Conservation (phyloP, 129 eudicot genomes). For the Gnaphalium uliginosum region DNA sequence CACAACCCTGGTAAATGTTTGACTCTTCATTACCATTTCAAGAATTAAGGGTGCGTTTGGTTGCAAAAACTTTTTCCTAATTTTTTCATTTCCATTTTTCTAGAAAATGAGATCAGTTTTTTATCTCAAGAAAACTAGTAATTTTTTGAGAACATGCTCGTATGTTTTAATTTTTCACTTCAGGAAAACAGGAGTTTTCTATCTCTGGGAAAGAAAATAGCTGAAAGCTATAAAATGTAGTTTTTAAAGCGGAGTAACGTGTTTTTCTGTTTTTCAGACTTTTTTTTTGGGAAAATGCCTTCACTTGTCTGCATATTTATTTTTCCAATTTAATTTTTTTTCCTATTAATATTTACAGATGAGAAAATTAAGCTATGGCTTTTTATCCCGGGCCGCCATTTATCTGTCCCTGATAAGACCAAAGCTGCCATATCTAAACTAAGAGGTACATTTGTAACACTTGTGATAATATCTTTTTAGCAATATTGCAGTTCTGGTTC, state of each 20-base stretch:
- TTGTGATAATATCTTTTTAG: neutral
- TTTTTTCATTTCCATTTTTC: too few relatives aligned
- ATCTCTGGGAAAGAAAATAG: neutral
- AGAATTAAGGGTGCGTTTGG: neutral
- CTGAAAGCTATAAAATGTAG: neutral
- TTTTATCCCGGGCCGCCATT: constrained; percentile 88
- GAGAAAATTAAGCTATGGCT: constrained; percentile 99
- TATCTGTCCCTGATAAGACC: constrained; percentile 68
- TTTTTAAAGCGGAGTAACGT: neutral
- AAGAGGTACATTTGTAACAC: constrained; percentile 54
- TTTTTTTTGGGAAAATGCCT: neutral
- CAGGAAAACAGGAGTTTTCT: too few relatives aligned
- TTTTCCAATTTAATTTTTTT: constrained; percentile 1
- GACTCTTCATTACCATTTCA: constrained; percentile 16
- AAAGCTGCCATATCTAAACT: constrained; percentile 69
- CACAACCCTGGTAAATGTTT: constrained; percentile 85
- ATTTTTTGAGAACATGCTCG: too few relatives aligned
- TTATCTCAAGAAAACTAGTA: too few relatives aligned
- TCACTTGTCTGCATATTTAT: neutral
- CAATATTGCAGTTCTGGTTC: constrained; percentile 4
- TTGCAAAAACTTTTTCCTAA: neutral
- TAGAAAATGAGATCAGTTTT: too few relatives aligned
- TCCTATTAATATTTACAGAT: constrained; percentile 43
- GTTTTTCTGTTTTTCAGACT: too few relatives aligned
- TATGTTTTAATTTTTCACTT: neutral